A percentile compares a stretch with the other conserved stretches of the same genome.
phyloP scores from a whole-genome alignment of 108 stramenopile species.

The Cyclotella baltica region DNA sequence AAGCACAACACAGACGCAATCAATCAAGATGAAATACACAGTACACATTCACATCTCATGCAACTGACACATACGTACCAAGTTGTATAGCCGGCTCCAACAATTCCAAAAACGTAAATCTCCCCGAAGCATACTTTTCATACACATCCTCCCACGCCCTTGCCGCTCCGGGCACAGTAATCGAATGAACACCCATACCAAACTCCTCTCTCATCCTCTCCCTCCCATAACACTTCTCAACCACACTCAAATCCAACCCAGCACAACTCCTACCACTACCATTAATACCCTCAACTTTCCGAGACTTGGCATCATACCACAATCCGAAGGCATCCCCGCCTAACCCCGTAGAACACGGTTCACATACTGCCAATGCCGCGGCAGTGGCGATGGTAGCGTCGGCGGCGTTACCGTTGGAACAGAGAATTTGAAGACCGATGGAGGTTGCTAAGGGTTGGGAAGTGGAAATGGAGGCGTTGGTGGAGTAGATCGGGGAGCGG shows the following conservation, averaged over 20 bases:
- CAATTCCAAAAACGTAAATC: constrained; percentile 76
- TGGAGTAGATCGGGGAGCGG: constrained; percentile 74
- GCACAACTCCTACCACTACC: constrained; percentile 85
- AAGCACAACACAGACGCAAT: not conserved
- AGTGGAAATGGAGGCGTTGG: constrained; percentile 74
- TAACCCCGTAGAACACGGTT: constrained; percentile 71
- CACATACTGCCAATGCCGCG: constrained; percentile 77
- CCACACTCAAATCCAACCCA: constrained; percentile 66
- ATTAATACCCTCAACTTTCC: constrained; percentile 81
- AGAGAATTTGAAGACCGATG: constrained; percentile 74
- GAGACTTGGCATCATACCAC: constrained; percentile 80
- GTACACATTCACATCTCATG: not conserved
- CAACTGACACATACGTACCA: constrained; percentile 2
- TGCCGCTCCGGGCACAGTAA: constrained; percentile 98
- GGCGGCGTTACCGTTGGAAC: constrained; percentile 78
- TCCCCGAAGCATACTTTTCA: constrained; percentile 72
- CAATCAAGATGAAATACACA: not conserved
- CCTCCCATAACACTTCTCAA: constrained; percentile 32
- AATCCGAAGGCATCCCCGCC: constrained; percentile 90
- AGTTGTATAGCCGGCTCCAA: constrained; percentile 92
- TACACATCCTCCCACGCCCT: constrained; percentile 90
- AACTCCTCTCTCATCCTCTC: constrained; percentile 30
- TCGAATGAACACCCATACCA: constrained; percentile 68
- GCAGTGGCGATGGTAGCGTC: constrained; percentile 82
- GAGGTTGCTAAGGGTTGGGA: constrained; percentile 77